Base-by-base conservation (phyloP, 768 basidiomycete species). In the Boletus eberwhitei region DNA sequence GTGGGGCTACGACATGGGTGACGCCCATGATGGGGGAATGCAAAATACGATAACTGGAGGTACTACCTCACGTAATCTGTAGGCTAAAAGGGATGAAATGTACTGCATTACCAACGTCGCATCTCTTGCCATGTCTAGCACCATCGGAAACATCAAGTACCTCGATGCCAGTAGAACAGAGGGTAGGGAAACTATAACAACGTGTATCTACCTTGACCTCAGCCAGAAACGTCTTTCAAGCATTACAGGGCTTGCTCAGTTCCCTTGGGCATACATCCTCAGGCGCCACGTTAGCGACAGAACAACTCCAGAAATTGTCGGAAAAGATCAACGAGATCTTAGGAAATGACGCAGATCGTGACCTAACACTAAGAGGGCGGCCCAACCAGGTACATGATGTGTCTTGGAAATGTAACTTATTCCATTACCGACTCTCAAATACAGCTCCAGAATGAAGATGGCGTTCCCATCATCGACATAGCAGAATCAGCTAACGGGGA, bases 401-500 rank as follows among this genome's bases (percentile, higher is more conserved):
- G 19, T 41, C 43, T 49, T 53, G n/a, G 55, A 54, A 46, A 34
- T 50, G 43, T 54, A 32, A 58, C 59, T 7, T 60, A 53, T 60
- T 56, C 61, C 54, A 61, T 65, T 57, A 50, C 57, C 64, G 59
- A 61, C 50, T 21, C 31, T 36, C 57, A 39, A 38, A 55, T 62
- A 8, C 55, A 90, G 88, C 74, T 86, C 49, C 61, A 86, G 38
- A 88, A 87, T 62, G 87, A 90, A 62, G 88, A 92, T 45, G 88
- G 88, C 4, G 79, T 88, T 37, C 89, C 89, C 12, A 86, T 92
- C 57, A 76, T 90, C 55, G 90, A 92, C 36, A 85, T 92, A 53
- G 79, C 78, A 31, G 90, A 92, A 63, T 83, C 82, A 39, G 62
- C 78, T 5, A 47, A 70, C 16, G 64, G 61, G 3, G 43, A 45